These are phyloP conservation scores for Helenozyma baotianmanensis DNA, from an alignment of 805 yeast genomes.

Conservation along the genomic window DNA sequence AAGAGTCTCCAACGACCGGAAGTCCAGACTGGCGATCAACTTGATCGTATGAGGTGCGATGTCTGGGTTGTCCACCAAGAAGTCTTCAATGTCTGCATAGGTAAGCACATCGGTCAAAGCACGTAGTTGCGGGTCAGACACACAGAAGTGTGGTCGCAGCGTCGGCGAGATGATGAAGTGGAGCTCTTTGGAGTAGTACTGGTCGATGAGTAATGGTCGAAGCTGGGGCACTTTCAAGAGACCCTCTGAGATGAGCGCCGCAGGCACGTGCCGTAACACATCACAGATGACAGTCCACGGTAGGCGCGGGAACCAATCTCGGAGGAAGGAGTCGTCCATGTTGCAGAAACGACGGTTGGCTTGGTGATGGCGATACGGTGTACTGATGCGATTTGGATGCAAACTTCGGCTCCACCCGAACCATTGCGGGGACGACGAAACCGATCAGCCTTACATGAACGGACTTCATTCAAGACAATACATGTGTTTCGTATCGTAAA, in stretches of 20 bases:
- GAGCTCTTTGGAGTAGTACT: constrained; percentile 26
- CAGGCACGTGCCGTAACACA: constrained; percentile 6
- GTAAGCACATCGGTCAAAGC: constrained; percentile 17
- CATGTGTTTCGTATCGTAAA: no score
- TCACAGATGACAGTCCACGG: constrained; percentile 13
- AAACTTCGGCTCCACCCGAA: no score
- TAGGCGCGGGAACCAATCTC: constrained; percentile 7
- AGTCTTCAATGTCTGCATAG: constrained; percentile 29
- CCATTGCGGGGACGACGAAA: no score
- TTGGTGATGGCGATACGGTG: no score
- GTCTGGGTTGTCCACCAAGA: constrained; percentile 24
- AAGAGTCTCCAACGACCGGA: constrained; percentile 22
- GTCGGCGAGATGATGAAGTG: constrained; percentile 32
- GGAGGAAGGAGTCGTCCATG: constrained; percentile 8
- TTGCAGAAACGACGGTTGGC: neutral
- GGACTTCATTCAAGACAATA: no score
- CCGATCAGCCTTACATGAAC: no score
- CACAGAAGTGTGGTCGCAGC: constrained; percentile 17
- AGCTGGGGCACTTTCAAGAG: constrained; percentile 14
- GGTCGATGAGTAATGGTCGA: constrained; percentile 20
- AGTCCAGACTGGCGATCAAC: constrained; percentile 29
- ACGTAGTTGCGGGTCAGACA: constrained; percentile 5
- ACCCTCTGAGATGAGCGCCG: constrained; percentile 7
- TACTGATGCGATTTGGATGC: no score
- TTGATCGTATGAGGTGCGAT: constrained; percentile 24